These are phyloP conservation scores for Calonectria leucothoes DNA, from an alignment of 2,329 filamentous ascomycete genomes.

Conservation along the genomic window DNA sequence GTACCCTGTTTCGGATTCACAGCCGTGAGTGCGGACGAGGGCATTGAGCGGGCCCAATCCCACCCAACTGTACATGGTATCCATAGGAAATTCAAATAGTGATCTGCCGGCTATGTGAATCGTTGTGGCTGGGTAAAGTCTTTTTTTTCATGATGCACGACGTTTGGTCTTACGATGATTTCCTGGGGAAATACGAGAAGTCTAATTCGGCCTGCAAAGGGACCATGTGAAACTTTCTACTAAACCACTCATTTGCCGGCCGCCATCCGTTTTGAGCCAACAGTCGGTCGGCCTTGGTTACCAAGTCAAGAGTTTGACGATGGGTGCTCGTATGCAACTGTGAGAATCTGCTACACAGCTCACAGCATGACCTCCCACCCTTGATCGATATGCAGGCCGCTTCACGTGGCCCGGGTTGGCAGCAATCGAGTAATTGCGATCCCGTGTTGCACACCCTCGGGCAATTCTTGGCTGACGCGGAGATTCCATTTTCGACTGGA, in stretches of 20 bases:
- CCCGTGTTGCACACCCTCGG: neutral
- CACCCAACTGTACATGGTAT: neutral
- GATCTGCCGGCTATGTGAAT: conserved; percentile 1
- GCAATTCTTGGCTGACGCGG: neutral
- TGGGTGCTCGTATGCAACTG: neutral
- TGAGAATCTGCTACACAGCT: neutral
- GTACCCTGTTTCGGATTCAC: neutral
- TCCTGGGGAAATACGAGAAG: conserved; percentile 24
- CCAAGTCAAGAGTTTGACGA: neutral
- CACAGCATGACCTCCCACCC: neutral
- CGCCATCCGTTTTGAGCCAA: neutral
- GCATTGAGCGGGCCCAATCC: neutral
- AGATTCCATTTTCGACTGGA: neutral
- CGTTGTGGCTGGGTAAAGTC: neutral
- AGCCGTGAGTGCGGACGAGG: neutral
- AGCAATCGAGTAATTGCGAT: neutral
- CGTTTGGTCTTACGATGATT: conserved; percentile 8
- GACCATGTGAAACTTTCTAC: neutral
- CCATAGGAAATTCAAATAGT: neutral
- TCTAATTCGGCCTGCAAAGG: neutral
- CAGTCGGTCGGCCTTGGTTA: neutral
- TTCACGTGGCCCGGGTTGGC: neutral
- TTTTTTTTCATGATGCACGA: neutral
- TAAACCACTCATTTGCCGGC: neutral
- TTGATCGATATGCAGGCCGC: neutral